These are phyloP conservation scores for Phoenix dactylifera DNA, from an alignment of 176 grass and related monocot species.

Conservation along the genomic window DNA sequence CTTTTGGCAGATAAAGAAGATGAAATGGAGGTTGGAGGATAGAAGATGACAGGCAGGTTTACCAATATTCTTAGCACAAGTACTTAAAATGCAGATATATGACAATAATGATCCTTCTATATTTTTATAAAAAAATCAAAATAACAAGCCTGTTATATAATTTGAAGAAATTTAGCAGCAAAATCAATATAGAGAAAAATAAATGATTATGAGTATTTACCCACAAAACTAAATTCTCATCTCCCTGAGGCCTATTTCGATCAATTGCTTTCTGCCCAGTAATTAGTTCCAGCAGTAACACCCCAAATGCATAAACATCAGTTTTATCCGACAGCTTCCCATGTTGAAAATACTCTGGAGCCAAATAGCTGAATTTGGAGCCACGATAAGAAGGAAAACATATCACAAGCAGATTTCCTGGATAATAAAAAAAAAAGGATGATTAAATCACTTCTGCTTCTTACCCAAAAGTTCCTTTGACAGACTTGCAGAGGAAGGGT, in stretches of 20 bases:
- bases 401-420: not conserved
- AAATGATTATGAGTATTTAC: slow-evolving; percentile 16
- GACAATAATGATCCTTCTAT: too few relatives aligned
- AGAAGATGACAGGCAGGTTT: too few relatives aligned
- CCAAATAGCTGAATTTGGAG: slow-evolving; percentile 32
- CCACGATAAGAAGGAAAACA: slow-evolving; percentile 9
- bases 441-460: not conserved
- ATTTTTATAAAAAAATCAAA: too few relatives aligned
- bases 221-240: slow-evolving; percentile 45
- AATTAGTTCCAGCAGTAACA: slow-evolving; percentile 45
- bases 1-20: too few relatives aligned
- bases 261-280: slow-evolving; percentile 44
- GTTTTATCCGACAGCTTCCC: slow-evolving; percentile 49
- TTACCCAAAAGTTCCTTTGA: slow-evolving; percentile 54
- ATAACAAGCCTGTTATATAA: too few relatives aligned
- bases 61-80: too few relatives aligned
- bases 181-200: not conserved
- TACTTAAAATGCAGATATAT: too few relatives aligned
- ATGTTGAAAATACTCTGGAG: slow-evolving; percentile 47
- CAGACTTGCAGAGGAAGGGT: slow-evolving; percentile 47
- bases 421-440: too few relatives aligned
- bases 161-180: not conserved
- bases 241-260: slow-evolving; percentile 27
- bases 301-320: slow-evolving; percentile 45
- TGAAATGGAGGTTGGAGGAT: too few relatives aligned